Evolutionary conservation across 306 rosid species (phyloP).

Genomic region (Pterocarpus macrocarpus): DNA sequence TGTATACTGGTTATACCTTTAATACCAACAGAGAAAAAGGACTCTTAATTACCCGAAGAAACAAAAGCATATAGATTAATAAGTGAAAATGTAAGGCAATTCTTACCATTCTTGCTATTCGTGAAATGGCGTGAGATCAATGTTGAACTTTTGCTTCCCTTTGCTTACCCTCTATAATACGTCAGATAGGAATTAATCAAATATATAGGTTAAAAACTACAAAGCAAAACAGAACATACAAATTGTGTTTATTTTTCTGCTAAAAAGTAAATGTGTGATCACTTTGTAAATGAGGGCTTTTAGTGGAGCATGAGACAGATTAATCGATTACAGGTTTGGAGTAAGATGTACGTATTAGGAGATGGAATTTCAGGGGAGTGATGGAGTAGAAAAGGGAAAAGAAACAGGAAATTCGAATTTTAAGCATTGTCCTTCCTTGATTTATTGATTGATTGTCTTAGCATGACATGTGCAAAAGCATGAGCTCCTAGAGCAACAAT

Average conservation of each 20-base stretch:
- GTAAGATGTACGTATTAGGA: no score
- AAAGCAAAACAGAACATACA: conserved; percentile 17
- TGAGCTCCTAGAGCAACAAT: neutral
- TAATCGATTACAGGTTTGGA: neutral
- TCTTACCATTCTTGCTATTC: conserved; percentile 64
- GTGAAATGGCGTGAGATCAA: conserved; percentile 83
- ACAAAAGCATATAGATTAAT: neutral
- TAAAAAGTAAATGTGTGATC: conserved; percentile 22
- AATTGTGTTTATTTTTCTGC: conserved; percentile 2
- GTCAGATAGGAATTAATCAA: conserved; percentile 36
- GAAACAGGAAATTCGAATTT: neutral
- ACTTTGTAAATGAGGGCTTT: neutral
- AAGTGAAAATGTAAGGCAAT: neutral
- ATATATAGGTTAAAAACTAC: conserved; percentile 16
- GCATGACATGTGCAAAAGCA: neutral
- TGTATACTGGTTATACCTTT: neutral
- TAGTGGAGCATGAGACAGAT: neutral
- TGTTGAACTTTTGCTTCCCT: conserved; percentile 80
- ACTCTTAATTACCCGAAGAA: conserved; percentile 20
- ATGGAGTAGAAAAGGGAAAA: neutral
- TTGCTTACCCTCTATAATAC: conserved; percentile 80
- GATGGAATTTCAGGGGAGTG: neutral
- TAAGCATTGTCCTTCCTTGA: neutral
- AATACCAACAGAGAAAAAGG: neutral
- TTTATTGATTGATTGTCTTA: neutral